These are phyloP conservation scores for Ramularia endophylla DNA, from an alignment of 2,329 filamentous ascomycete species.

Conservation along the genomic window DNA sequence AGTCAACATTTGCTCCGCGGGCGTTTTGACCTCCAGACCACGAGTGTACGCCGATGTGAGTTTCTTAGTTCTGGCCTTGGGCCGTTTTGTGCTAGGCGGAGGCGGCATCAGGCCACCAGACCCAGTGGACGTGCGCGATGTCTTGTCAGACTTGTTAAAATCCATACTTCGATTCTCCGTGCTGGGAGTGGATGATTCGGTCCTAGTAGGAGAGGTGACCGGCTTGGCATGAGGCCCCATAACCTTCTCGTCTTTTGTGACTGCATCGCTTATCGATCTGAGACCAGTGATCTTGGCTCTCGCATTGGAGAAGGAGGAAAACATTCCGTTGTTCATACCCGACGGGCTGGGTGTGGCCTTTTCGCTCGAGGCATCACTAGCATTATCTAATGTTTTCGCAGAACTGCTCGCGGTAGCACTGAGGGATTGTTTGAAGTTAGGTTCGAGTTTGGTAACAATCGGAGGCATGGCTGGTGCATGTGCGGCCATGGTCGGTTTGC, in stretches of 20 bases:
- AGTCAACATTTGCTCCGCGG: constrained; percentile 73
- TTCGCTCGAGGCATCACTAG: constrained; percentile 44
- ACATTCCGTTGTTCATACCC: constrained; percentile 32
- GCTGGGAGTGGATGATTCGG: constrained; percentile 65
- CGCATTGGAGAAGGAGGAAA: constrained; percentile 20
- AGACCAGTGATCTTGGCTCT: constrained; percentile 58
- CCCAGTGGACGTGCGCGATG: constrained; percentile 40
- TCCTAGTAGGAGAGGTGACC: constrained; percentile 61
- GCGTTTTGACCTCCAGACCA: constrained; percentile 73
- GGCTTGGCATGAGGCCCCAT: constrained; percentile 32
- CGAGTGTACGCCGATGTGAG: constrained; percentile 90
- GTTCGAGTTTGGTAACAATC: constrained; percentile 52
- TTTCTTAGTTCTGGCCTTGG: constrained; percentile 60
- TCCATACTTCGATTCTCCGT: constrained; percentile 44
- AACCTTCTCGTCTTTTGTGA: constrained; percentile 48
- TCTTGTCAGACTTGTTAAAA: constrained; percentile 29
- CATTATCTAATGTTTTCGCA: constrained; percentile 20
- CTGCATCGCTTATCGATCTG: constrained; percentile 74
- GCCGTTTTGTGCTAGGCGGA: constrained; percentile 19
- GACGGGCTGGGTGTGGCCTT: constrained; percentile 23
- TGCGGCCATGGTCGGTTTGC: constrained; percentile 34
- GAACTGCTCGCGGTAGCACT: constrained; percentile 18
- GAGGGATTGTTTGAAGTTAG: constrained; percentile 34
- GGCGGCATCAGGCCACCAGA: constrained; percentile 34
- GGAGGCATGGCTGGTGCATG: constrained; percentile 41